These are phyloP conservation scores for Naegleria gruberi DNA, from an alignment of 208 protist species.

Conservation along the genomic window DNA sequence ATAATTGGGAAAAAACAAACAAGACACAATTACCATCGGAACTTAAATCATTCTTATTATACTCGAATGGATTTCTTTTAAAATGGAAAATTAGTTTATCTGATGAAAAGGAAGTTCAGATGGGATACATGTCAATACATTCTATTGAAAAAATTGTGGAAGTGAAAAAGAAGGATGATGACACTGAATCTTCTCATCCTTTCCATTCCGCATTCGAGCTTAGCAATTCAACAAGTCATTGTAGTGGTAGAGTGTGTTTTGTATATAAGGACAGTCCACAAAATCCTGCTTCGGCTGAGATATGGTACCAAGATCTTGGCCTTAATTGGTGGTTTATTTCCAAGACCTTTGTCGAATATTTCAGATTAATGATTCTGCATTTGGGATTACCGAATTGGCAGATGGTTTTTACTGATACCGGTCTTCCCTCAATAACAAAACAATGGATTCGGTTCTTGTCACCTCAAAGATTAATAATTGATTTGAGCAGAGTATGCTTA, in stretches of 20 bases:
- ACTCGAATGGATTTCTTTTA: slow-evolving; percentile 8
- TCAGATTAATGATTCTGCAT: slow-evolving; percentile 25
- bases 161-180: background rate
- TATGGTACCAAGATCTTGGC: slow-evolving; percentile 27
- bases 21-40: background rate
- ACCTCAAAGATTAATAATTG: slow-evolving; percentile 10
- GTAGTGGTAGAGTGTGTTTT: background rate
- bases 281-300: background rate
- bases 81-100: background rate
- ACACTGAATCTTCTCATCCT: background rate
- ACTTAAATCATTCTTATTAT: background rate
- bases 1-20: background rate
- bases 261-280: background rate
- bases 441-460: slow-evolving; percentile 26
- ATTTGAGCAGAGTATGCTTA: background rate
- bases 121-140: slow-evolving; percentile 5
- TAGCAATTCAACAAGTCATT: background rate
- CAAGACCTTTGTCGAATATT: slow-evolving; percentile 20
- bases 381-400: slow-evolving; percentile 25
- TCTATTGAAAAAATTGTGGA: background rate
- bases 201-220: background rate
- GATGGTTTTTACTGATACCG: slow-evolving; percentile 18
- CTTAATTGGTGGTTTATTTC: slow-evolving; percentile 20
- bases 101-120: background rate
- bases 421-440: slow-evolving; percentile 15